These are phyloP conservation scores for Elaeis guineensis DNA, from an alignment of 176 grass and related monocot genomes.

Conservation along the genomic window DNA sequence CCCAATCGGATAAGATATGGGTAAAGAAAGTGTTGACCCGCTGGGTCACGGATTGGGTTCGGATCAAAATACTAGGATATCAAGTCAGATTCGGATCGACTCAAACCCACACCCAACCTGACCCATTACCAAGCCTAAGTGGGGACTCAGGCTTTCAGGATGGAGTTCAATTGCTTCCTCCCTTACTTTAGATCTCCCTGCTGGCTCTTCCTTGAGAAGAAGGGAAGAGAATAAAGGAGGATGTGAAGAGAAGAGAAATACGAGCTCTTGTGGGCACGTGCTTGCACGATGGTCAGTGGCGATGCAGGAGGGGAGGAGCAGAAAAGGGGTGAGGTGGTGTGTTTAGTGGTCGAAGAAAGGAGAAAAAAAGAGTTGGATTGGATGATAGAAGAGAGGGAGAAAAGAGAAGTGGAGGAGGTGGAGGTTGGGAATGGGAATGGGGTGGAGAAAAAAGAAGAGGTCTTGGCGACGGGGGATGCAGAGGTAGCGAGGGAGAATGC, in stretches of 20 bases:
- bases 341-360: conserved; percentile 37
- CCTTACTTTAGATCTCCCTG: conserved; percentile 67
- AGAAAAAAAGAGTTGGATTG: conserved; percentile 39
- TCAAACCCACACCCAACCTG: too few species aligned
- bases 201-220: conserved; percentile 42
- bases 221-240: conserved; percentile 25
- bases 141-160: conserved; percentile 66
- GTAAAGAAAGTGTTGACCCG: too few species aligned
- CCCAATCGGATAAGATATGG: too few species aligned
- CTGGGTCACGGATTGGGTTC: too few species aligned
- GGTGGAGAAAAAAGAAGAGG: conserved; percentile 59
- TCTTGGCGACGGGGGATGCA: conserved; percentile 59
- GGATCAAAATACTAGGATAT: too few species aligned
- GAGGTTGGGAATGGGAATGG: conserved; percentile 20
- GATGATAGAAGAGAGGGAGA: conserved; percentile 37
- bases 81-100: too few species aligned
- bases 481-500: conserved; percentile 74
- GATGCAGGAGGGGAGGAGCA: conserved; percentile 22
- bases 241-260: conserved; percentile 12
- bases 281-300: conserved; percentile 71
- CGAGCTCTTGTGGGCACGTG: conserved; percentile 58
- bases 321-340: conserved; percentile 31
- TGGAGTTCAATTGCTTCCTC: conserved; percentile 41
- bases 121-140: too few species aligned
- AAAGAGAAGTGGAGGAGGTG: conserved; percentile 9